These are phyloP conservation scores for Mycena albidolilacea DNA, from an alignment of 768 basidiomycete genomes.

Conservation along the genomic window DNA sequence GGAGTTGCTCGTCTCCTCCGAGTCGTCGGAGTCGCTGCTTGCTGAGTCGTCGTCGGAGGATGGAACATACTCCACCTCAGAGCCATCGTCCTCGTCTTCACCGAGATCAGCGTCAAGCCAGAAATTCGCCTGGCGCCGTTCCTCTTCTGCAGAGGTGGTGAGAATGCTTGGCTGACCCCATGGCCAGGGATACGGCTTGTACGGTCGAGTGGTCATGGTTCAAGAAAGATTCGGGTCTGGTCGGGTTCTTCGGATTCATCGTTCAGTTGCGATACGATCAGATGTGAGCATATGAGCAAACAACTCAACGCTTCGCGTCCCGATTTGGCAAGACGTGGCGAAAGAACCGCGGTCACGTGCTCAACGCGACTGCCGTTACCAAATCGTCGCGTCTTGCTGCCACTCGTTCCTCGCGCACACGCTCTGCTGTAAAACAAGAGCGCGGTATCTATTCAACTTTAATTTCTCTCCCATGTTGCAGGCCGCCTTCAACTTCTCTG, in stretches of 20 bases:
- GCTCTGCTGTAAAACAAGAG: no score
- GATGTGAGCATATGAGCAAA: no score
- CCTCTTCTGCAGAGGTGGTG: background rate
- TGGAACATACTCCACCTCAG: conserved; percentile 6
- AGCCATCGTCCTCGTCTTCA: conserved; percentile 7
- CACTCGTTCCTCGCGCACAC: no score
- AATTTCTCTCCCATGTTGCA: no score
- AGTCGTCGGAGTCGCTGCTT: background rate
- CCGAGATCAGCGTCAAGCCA: conserved; percentile 27
- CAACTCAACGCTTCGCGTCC: background rate
- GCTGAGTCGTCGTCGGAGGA: background rate
- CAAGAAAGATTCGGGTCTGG: background rate
- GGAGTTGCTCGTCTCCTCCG: background rate
- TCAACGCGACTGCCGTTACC: no score
- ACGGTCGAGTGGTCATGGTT: background rate
- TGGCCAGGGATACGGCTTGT: conserved; percentile 23
- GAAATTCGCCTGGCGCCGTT: background rate
- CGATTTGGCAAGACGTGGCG: background rate
- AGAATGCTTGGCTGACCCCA: conserved; percentile 25
- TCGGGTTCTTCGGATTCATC: no score
- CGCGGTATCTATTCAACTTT: no score
- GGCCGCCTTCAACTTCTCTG: no score
- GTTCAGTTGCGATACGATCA: no score
- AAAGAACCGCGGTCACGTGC: no score
- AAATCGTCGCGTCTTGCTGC: no score